These are phyloP conservation scores for Coemansia javaensis DNA, from an alignment of 192 early-diverging fungal species.

Conservation along the genomic window DNA sequence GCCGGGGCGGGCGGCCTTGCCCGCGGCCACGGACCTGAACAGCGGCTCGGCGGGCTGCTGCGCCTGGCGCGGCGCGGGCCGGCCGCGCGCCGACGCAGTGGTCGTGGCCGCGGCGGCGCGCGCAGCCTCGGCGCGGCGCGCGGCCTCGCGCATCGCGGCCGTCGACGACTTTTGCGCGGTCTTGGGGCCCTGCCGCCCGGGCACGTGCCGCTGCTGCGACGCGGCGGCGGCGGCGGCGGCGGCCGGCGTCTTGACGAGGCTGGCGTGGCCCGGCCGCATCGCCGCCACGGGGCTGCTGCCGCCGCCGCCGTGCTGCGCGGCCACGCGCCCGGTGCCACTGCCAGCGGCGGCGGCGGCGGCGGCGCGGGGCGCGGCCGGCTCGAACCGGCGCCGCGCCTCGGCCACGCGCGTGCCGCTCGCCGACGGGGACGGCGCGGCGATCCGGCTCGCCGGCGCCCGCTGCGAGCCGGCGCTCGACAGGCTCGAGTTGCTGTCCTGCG, in stretches of 20 bases:
- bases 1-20: slow-evolving; percentile 7
- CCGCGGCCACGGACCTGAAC: slow-evolving; percentile 29
- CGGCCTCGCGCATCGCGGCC: slow-evolving; percentile 44
- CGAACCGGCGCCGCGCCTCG: slow-evolving; percentile 35
- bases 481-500: slow-evolving; percentile 11
- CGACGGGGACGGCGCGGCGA: no score
- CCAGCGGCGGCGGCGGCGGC: neutral
- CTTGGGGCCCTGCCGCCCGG: neutral
- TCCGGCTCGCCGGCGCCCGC: neutral
- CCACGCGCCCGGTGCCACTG: neutral
- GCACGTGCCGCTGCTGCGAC: slow-evolving; percentile 2
- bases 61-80: neutral
- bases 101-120: slow-evolving; percentile 7
- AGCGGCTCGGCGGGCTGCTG: slow-evolving; percentile 14
- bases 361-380: slow-evolving; percentile 1
- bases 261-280: slow-evolving; percentile 43
- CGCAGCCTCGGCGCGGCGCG: slow-evolving; percentile 15
- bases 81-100: neutral
- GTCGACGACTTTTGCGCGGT: slow-evolving; percentile 27
- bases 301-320: neutral
- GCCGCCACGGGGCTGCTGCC: slow-evolving; percentile 30
- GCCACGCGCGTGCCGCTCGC: slow-evolving; percentile 23
- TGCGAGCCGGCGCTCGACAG: slow-evolving; percentile 1
- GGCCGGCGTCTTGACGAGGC: slow-evolving; percentile 12
- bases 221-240: neutral